Percentiles rank a stretch among this genome's conserved stretches.
Evolutionary conservation across 2,329 filamentous ascomycete genomes (phyloP).

Genomic region (Aspergillus caelatus): DNA sequence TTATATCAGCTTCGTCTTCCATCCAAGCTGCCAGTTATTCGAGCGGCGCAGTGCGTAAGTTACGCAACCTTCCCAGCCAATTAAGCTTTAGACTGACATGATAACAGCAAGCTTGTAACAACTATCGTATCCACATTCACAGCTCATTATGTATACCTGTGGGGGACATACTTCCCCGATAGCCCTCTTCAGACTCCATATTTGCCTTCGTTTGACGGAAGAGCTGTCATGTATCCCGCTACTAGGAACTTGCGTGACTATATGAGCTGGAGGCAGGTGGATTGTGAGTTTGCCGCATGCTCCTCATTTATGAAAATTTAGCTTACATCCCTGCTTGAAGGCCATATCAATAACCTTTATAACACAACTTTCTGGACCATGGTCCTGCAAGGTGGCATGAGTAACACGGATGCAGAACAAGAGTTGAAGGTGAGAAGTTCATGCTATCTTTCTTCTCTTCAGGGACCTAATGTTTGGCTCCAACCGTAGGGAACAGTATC

Average conservation of each 20-base stretch:
- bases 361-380: conserved; percentile 96
- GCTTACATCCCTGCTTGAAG: conserved; percentile 46
- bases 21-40: conserved; percentile 79
- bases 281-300: conserved; percentile 65
- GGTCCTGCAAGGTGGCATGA: conserved; percentile 75
- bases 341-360: conserved; percentile 97
- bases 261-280: conserved; percentile 94
- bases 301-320: neutral
- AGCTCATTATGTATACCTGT: conserved; percentile 81
- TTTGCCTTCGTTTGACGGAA: conserved; percentile 87
- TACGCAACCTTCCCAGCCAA: neutral
- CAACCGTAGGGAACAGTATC: conserved; percentile 72
- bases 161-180: conserved; percentile 76
- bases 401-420: conserved; percentile 76
- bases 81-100: neutral
- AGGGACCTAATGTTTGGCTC: conserved; percentile 15
- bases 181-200: conserved; percentile 67
- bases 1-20: conserved; percentile 78
- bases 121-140: conserved; percentile 94
- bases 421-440: conserved; percentile 66
- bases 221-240: conserved; percentile 87
- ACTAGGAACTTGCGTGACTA: conserved; percentile 86
- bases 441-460: neutral
- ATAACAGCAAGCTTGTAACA: conserved; percentile 77
- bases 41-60: conserved; percentile 77